These are phyloP conservation scores for Perilla frutescens DNA, from an alignment of 257 asterid species.

Conservation along the genomic window DNA sequence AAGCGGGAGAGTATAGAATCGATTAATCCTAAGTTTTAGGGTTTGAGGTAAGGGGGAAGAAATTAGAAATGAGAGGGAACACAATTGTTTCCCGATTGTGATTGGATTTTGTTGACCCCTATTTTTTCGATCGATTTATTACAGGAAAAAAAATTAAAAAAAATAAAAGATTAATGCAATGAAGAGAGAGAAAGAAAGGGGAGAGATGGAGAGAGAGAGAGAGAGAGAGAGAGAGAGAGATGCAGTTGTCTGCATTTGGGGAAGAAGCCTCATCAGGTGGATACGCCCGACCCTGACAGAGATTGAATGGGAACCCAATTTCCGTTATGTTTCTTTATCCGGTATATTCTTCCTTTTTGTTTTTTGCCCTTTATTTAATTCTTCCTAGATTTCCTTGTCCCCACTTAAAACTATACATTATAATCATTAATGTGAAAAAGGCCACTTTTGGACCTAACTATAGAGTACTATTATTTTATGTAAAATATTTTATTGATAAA, in stretches of 20 bases:
- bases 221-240: slow-evolving; percentile 32
- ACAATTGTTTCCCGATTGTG: slow-evolving; percentile 24
- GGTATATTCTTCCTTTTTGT: neutral
- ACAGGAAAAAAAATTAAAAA: neutral
- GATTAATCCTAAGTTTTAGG: slow-evolving; percentile 38
- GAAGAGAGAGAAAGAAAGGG: slow-evolving; percentile 8
- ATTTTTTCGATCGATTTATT: slow-evolving; percentile 29
- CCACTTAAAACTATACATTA: neutral
- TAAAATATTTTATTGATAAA: no score
- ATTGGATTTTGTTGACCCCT: slow-evolving; percentile 23
- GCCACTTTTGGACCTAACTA: no score
- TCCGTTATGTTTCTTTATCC: neutral
- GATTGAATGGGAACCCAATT: slow-evolving; percentile 15
- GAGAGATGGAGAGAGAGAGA: slow-evolving; percentile 34
- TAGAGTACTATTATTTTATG: no score
- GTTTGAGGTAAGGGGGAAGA: slow-evolving; percentile 35
- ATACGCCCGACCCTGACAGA: slow-evolving; percentile 29
- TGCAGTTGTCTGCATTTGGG: slow-evolving; percentile 43
- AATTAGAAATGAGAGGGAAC: slow-evolving; percentile 16
- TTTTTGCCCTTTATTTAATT: slow-evolving; percentile 15
- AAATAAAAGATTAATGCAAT: neutral
- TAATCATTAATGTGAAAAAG: no score
- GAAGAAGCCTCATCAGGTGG: slow-evolving; percentile 14
- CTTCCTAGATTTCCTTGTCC: neutral
- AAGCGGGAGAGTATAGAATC: slow-evolving; percentile 41